Conservation (phyloP, 805 yeast genomes). For the Kurtzmaniella fragi region DNA sequence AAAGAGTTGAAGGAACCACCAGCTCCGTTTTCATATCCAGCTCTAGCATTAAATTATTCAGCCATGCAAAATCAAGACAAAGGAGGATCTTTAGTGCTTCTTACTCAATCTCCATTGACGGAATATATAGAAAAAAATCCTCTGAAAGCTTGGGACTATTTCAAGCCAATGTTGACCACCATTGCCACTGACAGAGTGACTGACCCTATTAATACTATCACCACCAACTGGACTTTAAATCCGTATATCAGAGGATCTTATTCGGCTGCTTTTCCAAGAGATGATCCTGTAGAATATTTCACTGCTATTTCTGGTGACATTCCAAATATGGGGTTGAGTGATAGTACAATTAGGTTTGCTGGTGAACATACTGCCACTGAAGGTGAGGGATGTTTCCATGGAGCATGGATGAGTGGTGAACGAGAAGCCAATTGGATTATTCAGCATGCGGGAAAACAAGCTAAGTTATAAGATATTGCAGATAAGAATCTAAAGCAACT, state of each 20-base stretch:
- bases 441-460: constrained; percentile 1
- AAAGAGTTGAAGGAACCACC: constrained; percentile 21
- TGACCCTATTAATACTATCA: constrained; percentile 32
- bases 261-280: constrained; percentile 62
- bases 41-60: constrained; percentile 56
- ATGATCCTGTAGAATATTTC: constrained; percentile 62
- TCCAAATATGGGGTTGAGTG: constrained; percentile 29
- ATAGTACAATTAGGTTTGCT: constrained; percentile 64
- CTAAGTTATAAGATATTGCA: no score
- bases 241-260: constrained; percentile 81
- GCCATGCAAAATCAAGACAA: constrained; percentile 24
- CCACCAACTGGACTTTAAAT: constrained; percentile 74
- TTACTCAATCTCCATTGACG: constrained; percentile 73
- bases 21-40: constrained; percentile 54
- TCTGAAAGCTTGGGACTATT: constrained; percentile 48
- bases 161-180: constrained; percentile 47
- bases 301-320: constrained; percentile 50
- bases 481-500: no score
- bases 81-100: constrained; percentile 53
- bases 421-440: constrained; percentile 46
- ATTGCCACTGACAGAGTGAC: constrained; percentile 13
- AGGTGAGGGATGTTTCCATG: constrained; percentile 91
- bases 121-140: constrained; percentile 51
- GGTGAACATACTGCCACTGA: constrained; percentile 87
- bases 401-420: constrained; percentile 76